A percentile compares a stretch with the other conserved stretches of the same genome.
These are phyloP conservation scores for Backusella luteola DNA, from an alignment of 192 early-diverging fungal species.

Conservation along the genomic window DNA sequence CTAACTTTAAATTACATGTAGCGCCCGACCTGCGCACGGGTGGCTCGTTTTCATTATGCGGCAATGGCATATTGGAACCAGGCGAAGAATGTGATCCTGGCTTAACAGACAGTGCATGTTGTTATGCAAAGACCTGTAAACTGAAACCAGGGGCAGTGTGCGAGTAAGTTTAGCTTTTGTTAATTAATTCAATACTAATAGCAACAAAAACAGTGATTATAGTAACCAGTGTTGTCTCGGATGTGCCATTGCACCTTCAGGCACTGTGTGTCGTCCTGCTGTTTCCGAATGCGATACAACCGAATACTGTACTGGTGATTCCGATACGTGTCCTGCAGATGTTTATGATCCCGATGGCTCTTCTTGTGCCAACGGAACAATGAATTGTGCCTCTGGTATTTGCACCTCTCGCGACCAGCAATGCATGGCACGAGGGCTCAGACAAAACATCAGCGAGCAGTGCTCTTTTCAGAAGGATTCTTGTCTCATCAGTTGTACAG, in stretches of 20 bases:
- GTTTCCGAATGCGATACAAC: slow-evolving; percentile 80
- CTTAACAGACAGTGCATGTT: slow-evolving; percentile 69
- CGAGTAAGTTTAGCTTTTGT: slow-evolving; percentile 34
- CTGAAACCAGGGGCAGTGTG: slow-evolving; percentile 75
- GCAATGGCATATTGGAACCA: slow-evolving; percentile 88
- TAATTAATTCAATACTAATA: neutral
- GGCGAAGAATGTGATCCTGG: slow-evolving; percentile 96
- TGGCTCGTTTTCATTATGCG: slow-evolving; percentile 75
- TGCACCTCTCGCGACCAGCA: slow-evolving; percentile 74
- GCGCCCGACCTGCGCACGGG: slow-evolving; percentile 40
- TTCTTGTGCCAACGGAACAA: slow-evolving; percentile 53
- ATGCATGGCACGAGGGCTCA: slow-evolving; percentile 61
- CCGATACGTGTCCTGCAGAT: slow-evolving; percentile 71
- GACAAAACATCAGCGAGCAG: slow-evolving; percentile 52
- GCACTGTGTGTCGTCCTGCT: slow-evolving; percentile 70
- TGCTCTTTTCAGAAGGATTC: slow-evolving; percentile 59
- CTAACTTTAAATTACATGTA: neutral
- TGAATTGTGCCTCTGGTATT: slow-evolving; percentile 66
- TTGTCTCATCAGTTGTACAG: slow-evolving; percentile 67
- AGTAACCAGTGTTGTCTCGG: slow-evolving; percentile 84
- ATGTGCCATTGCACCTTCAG: slow-evolving; percentile 60
- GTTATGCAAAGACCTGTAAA: slow-evolving; percentile 77
- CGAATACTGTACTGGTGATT: slow-evolving; percentile 75
- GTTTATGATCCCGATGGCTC: slow-evolving; percentile 65
- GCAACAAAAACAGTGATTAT: slow-evolving; percentile 50